phyloP scores from a whole-genome alignment of 129 eudicot genomes.

The Chrysanthemum seticuspe region DNA sequence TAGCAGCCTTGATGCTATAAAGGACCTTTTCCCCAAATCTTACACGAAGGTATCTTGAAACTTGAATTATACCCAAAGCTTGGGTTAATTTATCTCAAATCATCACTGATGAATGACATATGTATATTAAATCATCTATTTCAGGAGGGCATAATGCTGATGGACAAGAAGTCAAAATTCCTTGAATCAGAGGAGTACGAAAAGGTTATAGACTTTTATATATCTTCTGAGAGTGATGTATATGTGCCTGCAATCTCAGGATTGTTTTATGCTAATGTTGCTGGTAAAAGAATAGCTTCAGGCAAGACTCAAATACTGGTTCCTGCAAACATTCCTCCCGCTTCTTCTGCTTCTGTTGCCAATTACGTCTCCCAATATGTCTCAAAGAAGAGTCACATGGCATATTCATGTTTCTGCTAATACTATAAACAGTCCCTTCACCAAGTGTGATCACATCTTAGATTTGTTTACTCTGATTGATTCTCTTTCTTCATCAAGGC shows the following conservation, averaged over 20 bases:
- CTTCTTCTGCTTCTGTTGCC: conserved; percentile 38
- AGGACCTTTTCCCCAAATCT: conserved; percentile 85
- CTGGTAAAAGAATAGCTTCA: conserved; percentile 86
- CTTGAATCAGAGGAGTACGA: conserved; percentile 64
- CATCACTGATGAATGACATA: no score
- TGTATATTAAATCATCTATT: not conserved
- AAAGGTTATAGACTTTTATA: conserved; percentile 79
- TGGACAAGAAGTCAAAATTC: conserved; percentile 64
- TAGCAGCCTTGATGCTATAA: conserved; percentile 67
- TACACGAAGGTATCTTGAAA: conserved; percentile 67
- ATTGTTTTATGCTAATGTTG: conserved; percentile 87
- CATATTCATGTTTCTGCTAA: conserved; percentile 70
- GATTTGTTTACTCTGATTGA: no score
- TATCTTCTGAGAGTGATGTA: conserved; percentile 78
- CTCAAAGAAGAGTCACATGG: conserved; percentile 79
- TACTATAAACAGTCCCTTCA: no score
- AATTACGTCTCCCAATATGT: conserved; percentile 69
- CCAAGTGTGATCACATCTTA: no score
- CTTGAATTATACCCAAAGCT: not conserved
- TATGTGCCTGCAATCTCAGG: conserved; percentile 97
- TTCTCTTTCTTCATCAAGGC: no score
- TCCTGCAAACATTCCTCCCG: conserved; percentile 46
- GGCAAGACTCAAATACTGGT: conserved; percentile 88
- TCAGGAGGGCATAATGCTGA: conserved; percentile 89
- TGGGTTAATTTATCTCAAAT: not conserved